Percentiles rank a stretch among this genome's conserved stretches.
These are phyloP conservation scores for Cladophialophora bantiana DNA, from an alignment of 2,329 filamentous ascomycete genomes.

Conservation along the genomic window DNA sequence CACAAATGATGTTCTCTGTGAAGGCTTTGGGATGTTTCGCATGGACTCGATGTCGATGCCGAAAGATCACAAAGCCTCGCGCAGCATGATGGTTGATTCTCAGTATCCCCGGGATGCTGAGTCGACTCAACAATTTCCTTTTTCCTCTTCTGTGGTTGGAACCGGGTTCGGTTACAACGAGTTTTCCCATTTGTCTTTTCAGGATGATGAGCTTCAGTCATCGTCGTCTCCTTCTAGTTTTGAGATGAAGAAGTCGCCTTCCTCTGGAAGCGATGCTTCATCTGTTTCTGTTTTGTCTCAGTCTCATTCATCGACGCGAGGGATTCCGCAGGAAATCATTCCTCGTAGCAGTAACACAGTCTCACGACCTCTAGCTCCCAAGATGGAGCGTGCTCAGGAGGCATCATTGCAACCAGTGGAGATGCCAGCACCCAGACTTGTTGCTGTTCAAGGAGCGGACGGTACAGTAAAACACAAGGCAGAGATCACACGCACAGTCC, in stretches of 20 bases:
- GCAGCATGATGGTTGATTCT: conserved; percentile 43
- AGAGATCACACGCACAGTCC: conserved; percentile 62
- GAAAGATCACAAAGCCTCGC: conserved; percentile 42
- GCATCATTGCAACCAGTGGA: conserved; percentile 43
- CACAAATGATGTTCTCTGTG: conserved; percentile 55
- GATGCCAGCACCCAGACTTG: conserved; percentile 55
- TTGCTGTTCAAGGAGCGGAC: conserved; percentile 59
- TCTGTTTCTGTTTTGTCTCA: conserved; percentile 44
- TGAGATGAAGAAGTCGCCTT: conserved; percentile 61
- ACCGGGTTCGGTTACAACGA: conserved; percentile 47
- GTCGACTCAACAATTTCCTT: conserved; percentile 41
- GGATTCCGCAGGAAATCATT: conserved; percentile 56
- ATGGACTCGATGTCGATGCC: conserved; percentile 49
- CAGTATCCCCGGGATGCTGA: conserved; percentile 38
- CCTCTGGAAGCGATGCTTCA: conserved; percentile 55
- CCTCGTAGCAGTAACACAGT: conserved; percentile 46
- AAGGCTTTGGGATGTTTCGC: conserved; percentile 53
- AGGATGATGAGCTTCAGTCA: conserved; percentile 44
- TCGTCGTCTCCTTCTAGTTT: conserved; percentile 50
- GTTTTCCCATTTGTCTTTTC: conserved; percentile 41
- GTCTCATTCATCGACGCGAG: conserved; percentile 52
- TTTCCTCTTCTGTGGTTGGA: conserved; percentile 46
- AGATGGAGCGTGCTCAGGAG: conserved; percentile 48
- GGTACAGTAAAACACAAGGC: conserved; percentile 63
- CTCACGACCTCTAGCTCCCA: conserved; percentile 58